Evolutionary conservation across 2,329 filamentous ascomycete genomes (phyloP).

Genomic region (Diaporthe ilicicola): DNA sequence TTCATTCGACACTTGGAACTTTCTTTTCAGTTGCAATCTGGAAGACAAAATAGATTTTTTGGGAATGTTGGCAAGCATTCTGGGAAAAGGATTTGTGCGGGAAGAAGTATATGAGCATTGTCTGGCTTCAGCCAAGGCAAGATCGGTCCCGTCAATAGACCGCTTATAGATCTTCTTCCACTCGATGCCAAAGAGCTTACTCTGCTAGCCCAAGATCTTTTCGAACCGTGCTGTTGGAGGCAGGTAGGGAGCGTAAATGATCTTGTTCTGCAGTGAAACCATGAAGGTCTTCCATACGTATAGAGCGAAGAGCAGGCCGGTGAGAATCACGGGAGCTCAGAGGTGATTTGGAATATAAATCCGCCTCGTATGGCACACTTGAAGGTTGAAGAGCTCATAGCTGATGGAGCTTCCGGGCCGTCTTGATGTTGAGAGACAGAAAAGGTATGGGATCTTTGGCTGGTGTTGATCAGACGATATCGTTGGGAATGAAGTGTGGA

Average conservation of each 20-base stretch:
- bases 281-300: slow-evolving; percentile 76
- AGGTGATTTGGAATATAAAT: slow-evolving; percentile 54
- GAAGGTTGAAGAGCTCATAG: slow-evolving; percentile 4
- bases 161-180: slow-evolving; percentile 73
- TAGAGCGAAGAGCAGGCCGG: slow-evolving; percentile 69
- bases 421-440: slow-evolving; percentile 27
- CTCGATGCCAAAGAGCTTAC: slow-evolving; percentile 65
- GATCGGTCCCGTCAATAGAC: slow-evolving; percentile 70
- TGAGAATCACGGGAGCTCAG: slow-evolving; percentile 73
- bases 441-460: no score
- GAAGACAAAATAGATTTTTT: no score
- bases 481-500: no score
- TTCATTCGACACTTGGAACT: no score
- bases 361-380: slow-evolving; percentile 37
- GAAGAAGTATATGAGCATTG: no score
- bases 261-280: slow-evolving; percentile 80
- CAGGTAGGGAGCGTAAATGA: slow-evolving; percentile 82
- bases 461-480: no score
- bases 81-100: no score
- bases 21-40: no score
- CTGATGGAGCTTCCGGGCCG: not conserved
- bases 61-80: no score
- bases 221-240: slow-evolving; percentile 76
- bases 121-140: slow-evolving; percentile 67
- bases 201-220: slow-evolving; percentile 69